A percentile compares a stretch with the other conserved stretches of the same genome.
Evolutionary conservation across 805 yeast genomes (phyloP).

Genomic region (Ogataea ganodermae): DNA sequence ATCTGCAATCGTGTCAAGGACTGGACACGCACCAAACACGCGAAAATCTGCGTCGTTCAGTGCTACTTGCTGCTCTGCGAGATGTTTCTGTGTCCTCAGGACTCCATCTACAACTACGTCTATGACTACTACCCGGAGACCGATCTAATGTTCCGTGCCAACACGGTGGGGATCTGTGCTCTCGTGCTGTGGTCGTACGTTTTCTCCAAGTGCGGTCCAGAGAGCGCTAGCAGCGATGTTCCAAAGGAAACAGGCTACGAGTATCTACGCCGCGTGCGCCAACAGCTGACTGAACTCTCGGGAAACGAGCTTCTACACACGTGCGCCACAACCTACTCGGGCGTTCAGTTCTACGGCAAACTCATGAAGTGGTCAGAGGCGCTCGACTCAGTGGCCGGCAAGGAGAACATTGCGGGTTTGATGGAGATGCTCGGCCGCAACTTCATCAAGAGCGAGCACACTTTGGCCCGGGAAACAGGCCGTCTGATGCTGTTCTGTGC

Average conservation of each 20-base stretch:
- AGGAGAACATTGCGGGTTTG: conserved; percentile 57
- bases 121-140: conserved; percentile 51
- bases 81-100: conserved; percentile 58
- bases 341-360: conserved; percentile 43
- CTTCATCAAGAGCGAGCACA: conserved; percentile 50
- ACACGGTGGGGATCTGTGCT: conserved; percentile 43
- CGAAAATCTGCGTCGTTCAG: conserved; percentile 57
- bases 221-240: conserved; percentile 23
- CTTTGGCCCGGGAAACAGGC: conserved; percentile 57
- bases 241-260: conserved; percentile 49
- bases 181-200: conserved; percentile 55
- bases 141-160: conserved; percentile 50
- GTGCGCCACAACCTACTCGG: conserved; percentile 35
- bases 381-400: conserved; percentile 42
- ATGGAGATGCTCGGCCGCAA: conserved; percentile 46
- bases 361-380: conserved; percentile 44
- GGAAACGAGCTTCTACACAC: conserved; percentile 37
- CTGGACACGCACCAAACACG: conserved; percentile 52
- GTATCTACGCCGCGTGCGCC: conserved; percentile 51
- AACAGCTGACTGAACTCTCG: conserved; percentile 38
- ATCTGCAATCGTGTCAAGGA: conserved; percentile 51
- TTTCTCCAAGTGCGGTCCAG: conserved; percentile 50
- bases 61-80: conserved; percentile 64
- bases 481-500: conserved; percentile 54
- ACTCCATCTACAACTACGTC: conserved; percentile 41